These are phyloP conservation scores for Millerago galiae DNA, from an alignment of 805 yeast genomes.

Conservation along the genomic window DNA sequence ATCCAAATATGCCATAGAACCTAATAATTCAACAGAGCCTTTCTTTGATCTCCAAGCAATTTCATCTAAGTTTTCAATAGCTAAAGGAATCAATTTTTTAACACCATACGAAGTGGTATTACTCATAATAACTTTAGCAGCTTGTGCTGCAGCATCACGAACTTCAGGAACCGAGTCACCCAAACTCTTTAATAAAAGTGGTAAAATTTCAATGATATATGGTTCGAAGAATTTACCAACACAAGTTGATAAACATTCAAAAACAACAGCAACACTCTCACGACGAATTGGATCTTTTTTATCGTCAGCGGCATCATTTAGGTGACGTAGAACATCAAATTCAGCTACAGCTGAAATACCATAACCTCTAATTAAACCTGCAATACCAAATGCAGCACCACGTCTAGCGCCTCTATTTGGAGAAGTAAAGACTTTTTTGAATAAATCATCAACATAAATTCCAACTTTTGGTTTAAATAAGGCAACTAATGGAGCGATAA, in stretches of 20 bases:
- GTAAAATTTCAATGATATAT: constrained; percentile 82
- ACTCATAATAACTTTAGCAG: constrained; percentile 85
- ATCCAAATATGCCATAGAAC: constrained; percentile 96
- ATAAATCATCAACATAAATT: constrained; percentile 49
- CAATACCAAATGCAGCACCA: constrained; percentile 95
- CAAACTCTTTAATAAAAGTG: constrained; percentile 68
- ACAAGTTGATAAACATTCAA: constrained; percentile 75
- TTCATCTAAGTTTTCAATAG: constrained; percentile 78
- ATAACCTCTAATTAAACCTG: constrained; percentile 87
- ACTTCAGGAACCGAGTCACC: constrained; percentile 87
- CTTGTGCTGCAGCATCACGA: constrained; percentile 80
- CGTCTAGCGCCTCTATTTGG: constrained; percentile 46
- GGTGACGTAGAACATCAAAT: constrained; percentile 66
- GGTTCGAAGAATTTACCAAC: constrained; percentile 86
- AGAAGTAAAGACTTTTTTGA: constrained; percentile 53
- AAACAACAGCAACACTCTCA: constrained; percentile 82
- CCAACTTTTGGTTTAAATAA: constrained; percentile 45
- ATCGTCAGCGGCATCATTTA: constrained; percentile 83
- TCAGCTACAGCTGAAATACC: constrained; percentile 76
- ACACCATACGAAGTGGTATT: constrained; percentile 90
- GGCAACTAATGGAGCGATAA: constrained; percentile 76
- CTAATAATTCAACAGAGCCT: constrained; percentile 92
- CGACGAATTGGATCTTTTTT: constrained; percentile 66
- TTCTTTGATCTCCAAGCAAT: constrained; percentile 94
- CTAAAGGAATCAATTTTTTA: constrained; percentile 83